Conservation (phyloP, 164 flowering plant species). For the Cinnamomum micranthum region DNA sequence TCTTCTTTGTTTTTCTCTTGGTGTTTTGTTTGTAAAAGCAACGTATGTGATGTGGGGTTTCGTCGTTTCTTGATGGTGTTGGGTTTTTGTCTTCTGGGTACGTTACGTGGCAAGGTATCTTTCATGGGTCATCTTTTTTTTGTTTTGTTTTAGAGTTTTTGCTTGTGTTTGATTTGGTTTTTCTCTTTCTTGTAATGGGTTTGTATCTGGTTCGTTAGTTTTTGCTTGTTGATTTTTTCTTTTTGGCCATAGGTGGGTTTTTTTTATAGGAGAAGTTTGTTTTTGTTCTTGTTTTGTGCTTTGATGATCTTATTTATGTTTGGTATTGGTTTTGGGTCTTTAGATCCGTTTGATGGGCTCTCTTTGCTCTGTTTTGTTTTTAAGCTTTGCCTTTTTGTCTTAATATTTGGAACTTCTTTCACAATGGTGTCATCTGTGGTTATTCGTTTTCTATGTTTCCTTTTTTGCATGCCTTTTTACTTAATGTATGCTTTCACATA, state of each 20-base stretch:
- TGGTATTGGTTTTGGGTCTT: background rate
- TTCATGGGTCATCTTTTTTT: background rate
- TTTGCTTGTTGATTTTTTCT: background rate
- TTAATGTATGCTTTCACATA: too few relatives aligned
- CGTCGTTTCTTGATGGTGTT: background rate
- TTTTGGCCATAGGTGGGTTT: too few relatives aligned
- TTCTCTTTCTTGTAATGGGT: background rate
- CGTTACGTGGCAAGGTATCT: background rate
- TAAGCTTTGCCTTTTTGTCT: background rate
- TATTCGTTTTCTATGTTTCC: background rate
- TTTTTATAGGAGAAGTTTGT: background rate
- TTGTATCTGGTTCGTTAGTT: background rate
- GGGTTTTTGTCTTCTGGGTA: background rate
- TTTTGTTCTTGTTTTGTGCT: background rate
- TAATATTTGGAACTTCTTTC: background rate
- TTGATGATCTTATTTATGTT: background rate
- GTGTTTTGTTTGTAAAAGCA: background rate
- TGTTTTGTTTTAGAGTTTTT: background rate
- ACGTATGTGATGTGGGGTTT: background rate
- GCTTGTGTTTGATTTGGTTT: background rate
- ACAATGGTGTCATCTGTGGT: background rate
- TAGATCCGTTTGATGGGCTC: background rate
- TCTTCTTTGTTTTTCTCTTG: background rate
- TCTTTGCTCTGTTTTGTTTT: background rate
- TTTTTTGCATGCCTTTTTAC: background rate